Evolutionary conservation across 805 yeast species (phyloP).

Genomic region (Kodamaea kaohsiungensis): DNA sequence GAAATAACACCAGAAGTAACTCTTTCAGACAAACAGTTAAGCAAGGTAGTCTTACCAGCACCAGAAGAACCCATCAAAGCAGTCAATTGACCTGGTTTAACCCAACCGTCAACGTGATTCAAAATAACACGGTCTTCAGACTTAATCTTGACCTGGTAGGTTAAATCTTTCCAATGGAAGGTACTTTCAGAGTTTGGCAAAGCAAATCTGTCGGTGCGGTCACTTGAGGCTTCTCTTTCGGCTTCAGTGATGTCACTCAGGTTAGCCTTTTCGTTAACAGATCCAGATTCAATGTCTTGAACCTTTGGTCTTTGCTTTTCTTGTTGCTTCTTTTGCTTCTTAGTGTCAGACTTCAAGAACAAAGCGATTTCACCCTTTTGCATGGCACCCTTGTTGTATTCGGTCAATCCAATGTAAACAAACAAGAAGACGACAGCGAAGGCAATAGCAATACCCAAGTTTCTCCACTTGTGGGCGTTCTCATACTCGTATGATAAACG

Average conservation of each 20-base stretch:
- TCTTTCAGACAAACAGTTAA: constrained; percentile 38
- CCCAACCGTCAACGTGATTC: constrained; percentile 76
- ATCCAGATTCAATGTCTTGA: constrained; percentile 25
- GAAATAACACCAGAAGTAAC: constrained; percentile 26
- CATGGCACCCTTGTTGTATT: constrained; percentile 58
- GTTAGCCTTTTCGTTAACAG: constrained; percentile 18
- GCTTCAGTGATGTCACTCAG: constrained; percentile 31
- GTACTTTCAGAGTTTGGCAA: constrained; percentile 40
- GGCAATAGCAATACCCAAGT: constrained; percentile 60
- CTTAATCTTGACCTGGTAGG: constrained; percentile 68
- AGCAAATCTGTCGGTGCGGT: not conserved
- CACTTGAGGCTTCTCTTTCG: constrained; percentile 15
- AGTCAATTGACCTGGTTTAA: constrained; percentile 78
- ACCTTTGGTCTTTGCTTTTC: constrained; percentile 21
- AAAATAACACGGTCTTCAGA: constrained; percentile 60
- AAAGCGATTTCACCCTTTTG: constrained; percentile 72
- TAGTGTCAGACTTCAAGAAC: constrained; percentile 52
- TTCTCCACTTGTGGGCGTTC: constrained; percentile 58
- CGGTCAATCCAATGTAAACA: constrained; percentile 55
- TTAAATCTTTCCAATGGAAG: constrained; percentile 77
- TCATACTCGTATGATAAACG: constrained; percentile 43
- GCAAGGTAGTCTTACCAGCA: constrained; percentile 46
- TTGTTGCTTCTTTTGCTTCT: constrained; percentile 44
- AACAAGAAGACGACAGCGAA: constrained; percentile 55
- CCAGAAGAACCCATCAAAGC: constrained; percentile 64